Percentiles rank a stretch among this genome's conserved stretches.
phyloP scores from a whole-genome alignment of 225 moss, liverwort and hornwort genomes.

The Marchantia polymorpha region DNA sequence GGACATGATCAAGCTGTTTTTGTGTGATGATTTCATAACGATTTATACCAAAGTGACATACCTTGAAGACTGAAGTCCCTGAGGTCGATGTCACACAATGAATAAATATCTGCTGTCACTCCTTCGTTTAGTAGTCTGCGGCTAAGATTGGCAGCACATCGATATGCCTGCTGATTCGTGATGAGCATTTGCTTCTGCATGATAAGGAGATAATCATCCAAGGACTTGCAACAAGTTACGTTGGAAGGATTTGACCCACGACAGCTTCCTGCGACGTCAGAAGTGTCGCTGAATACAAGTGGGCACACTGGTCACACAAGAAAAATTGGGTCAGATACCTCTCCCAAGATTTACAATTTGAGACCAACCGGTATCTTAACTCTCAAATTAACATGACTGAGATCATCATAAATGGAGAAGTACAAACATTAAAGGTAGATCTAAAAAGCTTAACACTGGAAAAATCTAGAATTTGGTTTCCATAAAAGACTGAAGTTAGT shows the following conservation, averaged over 20 bases:
- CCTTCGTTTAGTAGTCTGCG: slow-evolving; percentile 57
- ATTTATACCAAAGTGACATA: slow-evolving; percentile 8
- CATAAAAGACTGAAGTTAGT: too few relatives aligned
- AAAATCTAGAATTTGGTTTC: too few relatives aligned
- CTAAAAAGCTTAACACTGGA: neutral
- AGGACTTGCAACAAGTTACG: slow-evolving; percentile 63
- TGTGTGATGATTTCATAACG: too few relatives aligned
- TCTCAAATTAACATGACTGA: neutral
- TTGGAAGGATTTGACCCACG: slow-evolving; percentile 56
- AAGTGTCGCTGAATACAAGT: slow-evolving; percentile 66
- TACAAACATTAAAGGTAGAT: neutral
- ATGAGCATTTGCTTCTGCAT: slow-evolving; percentile 94
- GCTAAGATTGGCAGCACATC: slow-evolving; percentile 67
- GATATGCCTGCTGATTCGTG: slow-evolving; percentile 87
- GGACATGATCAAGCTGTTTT: too few relatives aligned
- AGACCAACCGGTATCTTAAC: neutral
- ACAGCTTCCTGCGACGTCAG: slow-evolving; percentile 61
- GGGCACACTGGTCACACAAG: slow-evolving; percentile 67
- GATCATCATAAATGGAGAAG: neutral
- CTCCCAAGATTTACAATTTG: neutral
- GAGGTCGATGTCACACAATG: slow-evolving; percentile 72
- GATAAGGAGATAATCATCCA: slow-evolving; percentile 56
- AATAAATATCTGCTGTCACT: slow-evolving; percentile 70
- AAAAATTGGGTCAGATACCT: neutral
- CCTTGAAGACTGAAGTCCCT: slow-evolving; percentile 95